Conservation (phyloP, 192 early-diverging fungal genomes). For the Rhizophagus sp. region DNA sequence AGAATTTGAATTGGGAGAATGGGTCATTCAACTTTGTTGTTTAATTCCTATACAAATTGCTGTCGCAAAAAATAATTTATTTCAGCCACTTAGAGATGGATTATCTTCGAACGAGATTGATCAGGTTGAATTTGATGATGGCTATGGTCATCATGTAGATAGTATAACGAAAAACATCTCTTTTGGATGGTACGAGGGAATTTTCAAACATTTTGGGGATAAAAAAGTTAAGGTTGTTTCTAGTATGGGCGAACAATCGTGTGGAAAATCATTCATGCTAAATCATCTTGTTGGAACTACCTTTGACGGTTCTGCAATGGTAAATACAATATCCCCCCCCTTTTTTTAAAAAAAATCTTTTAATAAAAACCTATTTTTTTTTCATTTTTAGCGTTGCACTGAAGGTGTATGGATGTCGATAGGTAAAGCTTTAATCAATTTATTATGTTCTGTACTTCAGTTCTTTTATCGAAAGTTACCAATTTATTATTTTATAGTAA, state of each 20-base stretch:
- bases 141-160: background rate
- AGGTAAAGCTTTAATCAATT: background rate
- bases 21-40: conserved; percentile 13
- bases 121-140: background rate
- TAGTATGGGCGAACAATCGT: conserved; percentile 32
- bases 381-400: conserved; percentile 30
- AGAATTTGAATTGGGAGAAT: background rate
- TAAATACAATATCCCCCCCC: background rate
- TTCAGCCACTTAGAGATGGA: conserved; percentile 17
- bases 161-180: conserved; percentile 1
- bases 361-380: too few species aligned
- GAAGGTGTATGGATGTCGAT: conserved; percentile 32
- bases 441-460: background rate
- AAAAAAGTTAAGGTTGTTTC: conserved; percentile 25
- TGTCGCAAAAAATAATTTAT: conserved; percentile 28
- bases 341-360: background rate
- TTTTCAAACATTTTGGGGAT: conserved; percentile 30
- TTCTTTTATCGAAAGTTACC: background rate
- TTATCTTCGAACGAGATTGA: conserved; percentile 6
- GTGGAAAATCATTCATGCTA: conserved; percentile 29
- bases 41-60: conserved; percentile 27
- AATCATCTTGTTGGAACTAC: conserved; percentile 29
- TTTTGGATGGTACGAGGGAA: conserved; percentile 28
- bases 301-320: conserved; percentile 31
- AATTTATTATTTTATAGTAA: background rate